These are phyloP conservation scores for Aspergillus niger DNA, from an alignment of 2,329 filamentous ascomycete species.

Conservation along the genomic window DNA sequence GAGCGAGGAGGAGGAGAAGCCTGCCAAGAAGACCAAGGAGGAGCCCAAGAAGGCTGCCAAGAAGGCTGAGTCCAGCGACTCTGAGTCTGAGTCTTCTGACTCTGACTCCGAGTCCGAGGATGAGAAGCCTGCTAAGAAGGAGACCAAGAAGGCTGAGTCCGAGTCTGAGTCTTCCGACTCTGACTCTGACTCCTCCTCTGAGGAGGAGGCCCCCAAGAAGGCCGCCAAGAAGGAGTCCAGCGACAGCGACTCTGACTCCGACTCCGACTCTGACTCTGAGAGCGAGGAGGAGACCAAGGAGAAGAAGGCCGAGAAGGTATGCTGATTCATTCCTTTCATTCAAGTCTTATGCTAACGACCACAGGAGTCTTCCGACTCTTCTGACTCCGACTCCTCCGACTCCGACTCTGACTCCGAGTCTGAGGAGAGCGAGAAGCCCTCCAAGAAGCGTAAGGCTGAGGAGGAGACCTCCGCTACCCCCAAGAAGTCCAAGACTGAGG, in stretches of 20 bases:
- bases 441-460: slow-evolving; percentile 55
- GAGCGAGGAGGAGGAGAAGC: slow-evolving; percentile 45
- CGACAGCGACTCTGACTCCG: slow-evolving; percentile 39
- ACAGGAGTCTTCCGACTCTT: slow-evolving; percentile 19
- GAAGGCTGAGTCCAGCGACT: slow-evolving; percentile 31
- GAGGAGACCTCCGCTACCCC: slow-evolving; percentile 43
- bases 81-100: slow-evolving; percentile 32
- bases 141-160: slow-evolving; percentile 37
- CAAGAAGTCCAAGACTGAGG: slow-evolving; percentile 66
- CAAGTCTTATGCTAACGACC: slow-evolving; percentile 7
- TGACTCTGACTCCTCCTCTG: slow-evolving; percentile 22
- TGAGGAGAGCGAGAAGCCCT: slow-evolving; percentile 37
- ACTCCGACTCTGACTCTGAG: slow-evolving; percentile 18
- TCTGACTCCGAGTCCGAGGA: slow-evolving; percentile 36
- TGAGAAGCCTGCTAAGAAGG: slow-evolving; percentile 41
- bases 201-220: slow-evolving; percentile 29
- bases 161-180: slow-evolving; percentile 32
- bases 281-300: slow-evolving; percentile 26
- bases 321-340: slow-evolving; percentile 3
- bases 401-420: slow-evolving; percentile 35
- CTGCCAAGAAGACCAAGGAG: slow-evolving; percentile 31
- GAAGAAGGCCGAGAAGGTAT: slow-evolving; percentile 34
- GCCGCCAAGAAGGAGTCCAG: slow-evolving; percentile 29
- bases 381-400: slow-evolving; percentile 23
- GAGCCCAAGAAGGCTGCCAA: slow-evolving; percentile 30